These are phyloP conservation scores for Arabidopsis arenosa DNA, from an alignment of 345 rosid species.

Conservation along the genomic window DNA sequence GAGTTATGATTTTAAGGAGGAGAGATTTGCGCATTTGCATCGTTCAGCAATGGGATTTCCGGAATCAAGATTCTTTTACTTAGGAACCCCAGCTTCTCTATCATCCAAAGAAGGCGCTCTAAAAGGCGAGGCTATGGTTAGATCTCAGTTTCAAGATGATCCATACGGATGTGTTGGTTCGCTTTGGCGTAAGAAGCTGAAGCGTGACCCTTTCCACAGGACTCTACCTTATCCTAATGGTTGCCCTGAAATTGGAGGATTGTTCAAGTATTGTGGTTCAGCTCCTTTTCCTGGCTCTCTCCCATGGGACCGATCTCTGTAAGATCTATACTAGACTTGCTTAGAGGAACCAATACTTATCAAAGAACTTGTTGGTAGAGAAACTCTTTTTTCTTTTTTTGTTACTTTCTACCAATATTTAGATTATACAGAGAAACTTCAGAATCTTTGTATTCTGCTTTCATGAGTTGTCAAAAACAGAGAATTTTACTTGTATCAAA, in stretches of 20 bases:
- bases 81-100: conserved; percentile 72
- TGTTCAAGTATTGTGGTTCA: conserved; percentile 82
- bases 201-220: conserved; percentile 94
- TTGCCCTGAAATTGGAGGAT: conserved; percentile 81
- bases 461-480: background rate
- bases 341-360: conserved; percentile 11
- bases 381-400: background rate
- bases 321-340: conserved; percentile 29
- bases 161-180: conserved; percentile 88
- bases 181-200: conserved; percentile 77
- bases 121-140: conserved; percentile 83
- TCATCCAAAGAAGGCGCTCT: conserved; percentile 72
- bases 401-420: conserved; percentile 30
- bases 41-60: conserved; percentile 88
- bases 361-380: conserved; percentile 15
- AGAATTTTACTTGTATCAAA: conserved; percentile 14
- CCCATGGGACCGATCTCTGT: conserved; percentile 64
- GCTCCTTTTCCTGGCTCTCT: conserved; percentile 76
- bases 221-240: conserved; percentile 91
- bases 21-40: conserved; percentile 79
- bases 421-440: conserved; percentile 20
- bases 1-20: conserved; percentile 92
- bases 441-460: conserved; percentile 22
- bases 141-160: conserved; percentile 81
- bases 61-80: conserved; percentile 68